phyloP scores from a whole-genome alignment of 371 early-diverging fungal species.

The Mucor indicus region DNA sequence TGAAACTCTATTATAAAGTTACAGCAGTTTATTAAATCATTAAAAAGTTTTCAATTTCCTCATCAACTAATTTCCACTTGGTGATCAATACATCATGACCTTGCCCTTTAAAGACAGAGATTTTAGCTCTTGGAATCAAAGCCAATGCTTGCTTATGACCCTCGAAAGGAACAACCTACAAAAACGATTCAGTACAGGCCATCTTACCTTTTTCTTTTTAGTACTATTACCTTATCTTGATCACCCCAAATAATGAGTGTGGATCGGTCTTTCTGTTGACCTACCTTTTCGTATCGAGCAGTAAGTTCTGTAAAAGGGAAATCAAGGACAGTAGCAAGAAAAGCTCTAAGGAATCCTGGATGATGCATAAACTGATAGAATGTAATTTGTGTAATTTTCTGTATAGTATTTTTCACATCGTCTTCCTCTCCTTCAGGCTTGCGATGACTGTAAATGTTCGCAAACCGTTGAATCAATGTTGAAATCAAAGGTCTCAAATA shows the following conservation, averaged over 20 bases:
- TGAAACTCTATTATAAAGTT: too few species aligned
- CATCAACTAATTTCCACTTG: conserved; percentile 14
- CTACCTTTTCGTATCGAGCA: conserved; percentile 32
- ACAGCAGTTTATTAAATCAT: not conserved
- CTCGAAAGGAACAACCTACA: conserved; percentile 37
- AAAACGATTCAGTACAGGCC: not conserved
- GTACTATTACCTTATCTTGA: conserved; percentile 39
- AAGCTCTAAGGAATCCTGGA: conserved; percentile 47
- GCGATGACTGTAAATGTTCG: not conserved
- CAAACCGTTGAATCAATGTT: not conserved
- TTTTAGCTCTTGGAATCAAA: conserved; percentile 26
- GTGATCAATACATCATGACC: conserved; percentile 40
- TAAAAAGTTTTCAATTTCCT: conserved; percentile 13
- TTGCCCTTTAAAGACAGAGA: conserved; percentile 22
- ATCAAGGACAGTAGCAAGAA: conserved; percentile 34
- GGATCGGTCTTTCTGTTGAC: conserved; percentile 16
- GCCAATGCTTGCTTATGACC: conserved; percentile 10
- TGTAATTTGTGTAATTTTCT: conserved; percentile 8
- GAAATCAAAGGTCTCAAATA: conserved; percentile 11
- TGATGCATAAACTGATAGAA: conserved; percentile 38
- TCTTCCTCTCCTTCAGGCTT: conserved; percentile 1
- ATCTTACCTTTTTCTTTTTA: too few species aligned
- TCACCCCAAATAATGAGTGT: conserved; percentile 48
- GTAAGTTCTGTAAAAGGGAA: conserved; percentile 36
- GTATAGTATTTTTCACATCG: not conserved